Evolutionary conservation across 768 basidiomycete species (phyloP).

Genomic region (Tricholoma hemisulphureum): DNA sequence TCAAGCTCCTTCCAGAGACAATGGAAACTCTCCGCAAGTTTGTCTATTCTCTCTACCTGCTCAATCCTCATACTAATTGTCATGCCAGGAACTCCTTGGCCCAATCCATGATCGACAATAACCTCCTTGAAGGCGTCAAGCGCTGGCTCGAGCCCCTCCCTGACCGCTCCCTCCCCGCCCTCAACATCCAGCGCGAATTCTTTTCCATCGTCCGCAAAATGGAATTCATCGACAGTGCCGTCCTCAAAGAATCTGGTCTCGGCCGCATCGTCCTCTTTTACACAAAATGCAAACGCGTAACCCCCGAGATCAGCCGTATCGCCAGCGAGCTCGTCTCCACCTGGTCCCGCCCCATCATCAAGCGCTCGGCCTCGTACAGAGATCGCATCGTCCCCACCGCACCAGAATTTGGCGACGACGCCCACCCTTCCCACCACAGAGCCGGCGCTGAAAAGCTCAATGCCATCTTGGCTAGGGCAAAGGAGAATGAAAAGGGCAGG

Average conservation of each 20-base stretch:
- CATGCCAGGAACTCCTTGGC: conserved; percentile 68
- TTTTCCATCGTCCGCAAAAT: conserved; percentile 83
- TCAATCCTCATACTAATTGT: conserved; percentile 4
- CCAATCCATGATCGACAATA: conserved; percentile 94
- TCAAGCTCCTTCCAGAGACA: conserved; percentile 82
- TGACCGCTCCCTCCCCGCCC: conserved; percentile 87
- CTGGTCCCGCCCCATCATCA: conserved; percentile 92
- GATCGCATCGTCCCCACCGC: conserved; percentile 68
- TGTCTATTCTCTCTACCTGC: conserved; percentile 25
- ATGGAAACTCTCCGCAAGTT: conserved; percentile 93
- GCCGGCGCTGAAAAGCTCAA: conserved; percentile 59
- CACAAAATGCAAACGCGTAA: conserved; percentile 90
- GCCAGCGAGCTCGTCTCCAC: conserved; percentile 80
- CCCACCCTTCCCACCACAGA: conserved; percentile 25
- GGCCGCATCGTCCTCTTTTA: conserved; percentile 93
- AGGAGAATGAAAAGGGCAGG: conserved; percentile 64
- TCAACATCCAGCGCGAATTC: conserved; percentile 93
- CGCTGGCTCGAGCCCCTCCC: conserved; percentile 94
- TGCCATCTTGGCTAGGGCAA: conserved; percentile 66
- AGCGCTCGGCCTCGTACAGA: conserved; percentile 79
- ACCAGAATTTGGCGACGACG: conserved; percentile 34
- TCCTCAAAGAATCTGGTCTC: conserved; percentile 87
- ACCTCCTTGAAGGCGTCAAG: conserved; percentile 84
- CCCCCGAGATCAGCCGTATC: conserved; percentile 72
- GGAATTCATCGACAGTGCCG: conserved; percentile 87